Base-by-base conservation (phyloP, 352 stramenopile species). In the Detonula confervacea region DNA sequence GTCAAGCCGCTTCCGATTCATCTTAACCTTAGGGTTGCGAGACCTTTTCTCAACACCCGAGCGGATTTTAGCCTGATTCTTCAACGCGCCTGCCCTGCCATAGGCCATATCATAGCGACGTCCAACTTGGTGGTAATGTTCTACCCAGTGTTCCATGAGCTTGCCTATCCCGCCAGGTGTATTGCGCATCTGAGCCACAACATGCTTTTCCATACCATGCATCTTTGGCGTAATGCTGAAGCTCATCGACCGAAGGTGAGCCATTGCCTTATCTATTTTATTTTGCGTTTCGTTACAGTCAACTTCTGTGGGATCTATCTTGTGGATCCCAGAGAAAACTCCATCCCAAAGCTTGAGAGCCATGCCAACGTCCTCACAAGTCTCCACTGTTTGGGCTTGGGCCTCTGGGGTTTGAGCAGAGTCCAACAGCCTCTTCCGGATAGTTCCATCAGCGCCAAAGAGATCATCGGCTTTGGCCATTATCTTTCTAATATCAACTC, bases 401-500 rank as follows among this genome's bases (percentile, higher is more conserved):
- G n/a, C n/a, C n/a, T n/a, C n/a, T n/a, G n/a, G n/a, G n/a, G n/a
- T n/a, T n/a, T n/a, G n/a, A n/a, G n/a, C n/a, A n/a, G n/a, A n/a
- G n/a, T n/a, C n/a, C n/a, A n/a, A n/a, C n/a, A n/a, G n/a, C n/a
- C n/a, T n/a, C n/a, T n/a, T n/a, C n/a, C n/a, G n/a, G n/a, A n/a
- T n/a, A n/a, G n/a, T n/a, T n/a, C n/a, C n/a, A n/a, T n/a, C n/a
- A n/a, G n/a, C n/a, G n/a, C n/a, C n/a, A n/a, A n/a, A n/a, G n/a
- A n/a, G n/a, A n/a, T n/a, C n/a, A n/a, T 57, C 5, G 2, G 61
- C 2, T 25, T 46, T 8, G 14, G 57, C 20, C 61, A 69, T 59
- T 1, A 69, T 11, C 4, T 37, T 57, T 7, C 29, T 57, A 27
- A 69, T 44, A 27, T 52, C 30, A 44, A 33, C 47, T 22, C 62